Percentiles rank a stretch among this genome's conserved stretches.
Conservation (phyloP, 169 alveolate genomes). For the Plasmodium reichenowi region DNA sequence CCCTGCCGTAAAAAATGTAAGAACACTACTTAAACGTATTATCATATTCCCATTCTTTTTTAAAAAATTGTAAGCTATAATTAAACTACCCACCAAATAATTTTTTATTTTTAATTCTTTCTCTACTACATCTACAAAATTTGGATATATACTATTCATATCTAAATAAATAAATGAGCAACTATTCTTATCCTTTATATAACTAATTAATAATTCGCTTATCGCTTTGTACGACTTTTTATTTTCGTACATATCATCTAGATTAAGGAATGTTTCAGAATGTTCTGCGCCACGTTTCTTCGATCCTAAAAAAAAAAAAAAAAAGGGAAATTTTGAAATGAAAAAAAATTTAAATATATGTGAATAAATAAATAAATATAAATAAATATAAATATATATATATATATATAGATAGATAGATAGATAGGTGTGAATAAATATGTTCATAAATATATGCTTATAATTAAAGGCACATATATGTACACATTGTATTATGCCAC, state of each 20-base stretch:
- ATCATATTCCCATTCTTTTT: conserved; percentile 55
- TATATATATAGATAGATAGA: neutral
- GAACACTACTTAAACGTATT: conserved; percentile 50
- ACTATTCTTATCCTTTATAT: conserved; percentile 16
- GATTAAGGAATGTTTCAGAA: neutral
- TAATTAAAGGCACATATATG: too few relatives aligned
- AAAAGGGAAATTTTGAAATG: neutral
- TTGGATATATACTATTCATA: conserved; percentile 31
- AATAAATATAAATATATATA: neutral
- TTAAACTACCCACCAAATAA: conserved; percentile 49
- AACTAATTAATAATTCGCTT: conserved; percentile 43
- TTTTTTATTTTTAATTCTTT: conserved; percentile 65
- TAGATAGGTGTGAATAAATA: neutral
- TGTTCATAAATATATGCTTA: neutral
- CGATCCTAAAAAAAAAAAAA: neutral
- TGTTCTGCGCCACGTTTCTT: neutral
- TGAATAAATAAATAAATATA: too few relatives aligned
- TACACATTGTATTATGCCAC: neutral
- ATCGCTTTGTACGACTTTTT: conserved; percentile 35
- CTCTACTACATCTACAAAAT: conserved; percentile 55
- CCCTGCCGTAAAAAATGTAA: conserved; percentile 75
- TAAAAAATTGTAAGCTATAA: conserved; percentile 62
- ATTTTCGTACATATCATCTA: conserved; percentile 17
- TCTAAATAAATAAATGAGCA: conserved; percentile 55
- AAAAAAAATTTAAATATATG: too few relatives aligned